phyloP scores from a whole-genome alignment of 441 rosid species.

The Capsella rubella region DNA sequence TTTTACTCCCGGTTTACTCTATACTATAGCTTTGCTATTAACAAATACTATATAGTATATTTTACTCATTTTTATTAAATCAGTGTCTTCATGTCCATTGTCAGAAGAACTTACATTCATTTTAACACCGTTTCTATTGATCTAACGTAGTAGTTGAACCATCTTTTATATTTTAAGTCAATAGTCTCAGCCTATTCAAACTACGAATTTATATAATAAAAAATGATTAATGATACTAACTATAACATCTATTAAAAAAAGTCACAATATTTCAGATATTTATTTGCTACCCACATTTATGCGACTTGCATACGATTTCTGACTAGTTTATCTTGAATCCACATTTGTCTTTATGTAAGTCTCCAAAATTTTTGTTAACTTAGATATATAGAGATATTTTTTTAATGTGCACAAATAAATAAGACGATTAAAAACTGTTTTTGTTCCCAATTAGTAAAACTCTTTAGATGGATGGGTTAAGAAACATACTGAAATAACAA shows the following conservation, averaged over 20 bases:
- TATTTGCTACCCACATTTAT: neutral
- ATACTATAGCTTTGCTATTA: neutral
- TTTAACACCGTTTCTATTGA: neutral
- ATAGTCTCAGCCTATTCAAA: neutral
- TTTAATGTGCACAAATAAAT: neutral
- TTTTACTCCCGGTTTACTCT: neutral
- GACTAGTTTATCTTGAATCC: neutral
- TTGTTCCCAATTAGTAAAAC: slow-evolving; percentile 1
- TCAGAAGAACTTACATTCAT: slow-evolving; percentile 4
- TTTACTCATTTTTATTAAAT: neutral
- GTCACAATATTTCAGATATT: neutral
- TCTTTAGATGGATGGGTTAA: neutral
- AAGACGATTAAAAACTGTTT: neutral
- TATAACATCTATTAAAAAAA: slow-evolving; percentile 9
- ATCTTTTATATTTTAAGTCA: neutral
- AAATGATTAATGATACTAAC: neutral
- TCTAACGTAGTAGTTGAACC: slow-evolving; percentile 2
- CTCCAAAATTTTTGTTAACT: slow-evolving; percentile 9
- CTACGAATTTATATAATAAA: neutral
- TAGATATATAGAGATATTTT: neutral
- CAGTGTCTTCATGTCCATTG: neutral
- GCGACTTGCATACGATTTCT: neutral
- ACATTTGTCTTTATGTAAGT: slow-evolving; percentile 13
- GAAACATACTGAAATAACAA: neutral
- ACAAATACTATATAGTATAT: neutral